Percentiles rank a stretch among this genome's conserved stretches.
Evolutionary conservation across 2,329 filamentous ascomycete genomes (phyloP).

Genomic region (Fusarium chuoi): DNA sequence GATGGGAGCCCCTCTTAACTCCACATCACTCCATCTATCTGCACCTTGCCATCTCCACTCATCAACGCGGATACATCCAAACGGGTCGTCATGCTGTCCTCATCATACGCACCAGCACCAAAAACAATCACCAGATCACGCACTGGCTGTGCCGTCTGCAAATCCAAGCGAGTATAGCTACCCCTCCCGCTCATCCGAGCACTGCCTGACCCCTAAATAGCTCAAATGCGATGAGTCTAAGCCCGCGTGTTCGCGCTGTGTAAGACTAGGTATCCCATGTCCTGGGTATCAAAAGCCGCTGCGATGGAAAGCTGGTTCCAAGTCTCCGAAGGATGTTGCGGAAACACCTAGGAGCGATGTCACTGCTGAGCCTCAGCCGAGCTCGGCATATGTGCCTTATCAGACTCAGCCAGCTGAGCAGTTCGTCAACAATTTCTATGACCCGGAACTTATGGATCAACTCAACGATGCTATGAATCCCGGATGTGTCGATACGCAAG

Average conservation of each 20-base stretch:
- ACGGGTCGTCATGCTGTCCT: slow-evolving; percentile 18
- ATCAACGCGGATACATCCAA: slow-evolving; percentile 23
- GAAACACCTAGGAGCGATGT: slow-evolving; percentile 9
- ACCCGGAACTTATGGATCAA: slow-evolving; percentile 21
- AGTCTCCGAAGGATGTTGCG: background rate
- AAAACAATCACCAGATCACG: slow-evolving; percentile 39
- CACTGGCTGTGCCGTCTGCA: slow-evolving; percentile 38
- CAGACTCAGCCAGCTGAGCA: slow-evolving; percentile 11
- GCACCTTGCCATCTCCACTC: slow-evolving; percentile 31
- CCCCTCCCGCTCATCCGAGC: background rate
- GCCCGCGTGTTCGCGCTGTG: slow-evolving; percentile 33
- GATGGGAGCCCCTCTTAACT: background rate
- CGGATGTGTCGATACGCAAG: background rate
- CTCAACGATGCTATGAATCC: slow-evolving; percentile 19
- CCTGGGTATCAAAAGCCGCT: slow-evolving; percentile 37
- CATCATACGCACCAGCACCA: slow-evolving; percentile 22
- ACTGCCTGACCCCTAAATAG: slow-evolving; percentile 16
- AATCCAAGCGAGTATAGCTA: slow-evolving; percentile 35
- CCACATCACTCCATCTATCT: slow-evolving; percentile 14
- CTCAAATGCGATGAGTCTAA: slow-evolving; percentile 39
- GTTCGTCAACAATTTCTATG: slow-evolving; percentile 14
- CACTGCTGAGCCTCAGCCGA: background rate
- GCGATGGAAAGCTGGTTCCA: slow-evolving; percentile 28
- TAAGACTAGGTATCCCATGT: slow-evolving; percentile 38
- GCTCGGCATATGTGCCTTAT: slow-evolving; percentile 11